Evolutionary conservation across 106 monocot genomes (phyloP).

Genomic region (Dendrobium catenatum): DNA sequence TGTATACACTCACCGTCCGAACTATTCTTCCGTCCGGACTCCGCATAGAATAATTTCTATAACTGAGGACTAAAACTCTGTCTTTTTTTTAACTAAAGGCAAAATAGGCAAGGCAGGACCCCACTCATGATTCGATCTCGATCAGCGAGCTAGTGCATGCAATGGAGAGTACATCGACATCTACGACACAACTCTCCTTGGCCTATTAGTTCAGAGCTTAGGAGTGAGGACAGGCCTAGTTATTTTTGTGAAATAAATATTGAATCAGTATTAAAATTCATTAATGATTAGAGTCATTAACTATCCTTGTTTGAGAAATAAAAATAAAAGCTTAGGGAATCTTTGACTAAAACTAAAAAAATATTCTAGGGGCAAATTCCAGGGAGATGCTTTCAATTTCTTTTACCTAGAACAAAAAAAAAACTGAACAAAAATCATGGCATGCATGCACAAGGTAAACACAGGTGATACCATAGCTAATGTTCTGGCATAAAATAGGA

Average conservation of each 20-base stretch:
- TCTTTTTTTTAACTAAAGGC: too few relatives aligned
- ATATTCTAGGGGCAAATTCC: neutral
- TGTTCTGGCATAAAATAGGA: neutral
- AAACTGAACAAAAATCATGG: neutral
- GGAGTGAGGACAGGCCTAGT: neutral
- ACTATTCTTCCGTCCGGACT: too few relatives aligned
- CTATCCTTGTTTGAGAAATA: neutral
- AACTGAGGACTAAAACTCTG: too few relatives aligned
- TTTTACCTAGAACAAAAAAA: neutral
- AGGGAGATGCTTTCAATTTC: neutral
- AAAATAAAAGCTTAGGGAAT: neutral
- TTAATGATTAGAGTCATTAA: neutral
- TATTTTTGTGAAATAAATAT: neutral
- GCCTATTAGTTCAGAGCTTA: neutral
- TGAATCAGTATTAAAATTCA: neutral
- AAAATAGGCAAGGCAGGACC: neutral
- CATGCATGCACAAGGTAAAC: neutral
- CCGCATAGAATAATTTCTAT: too few relatives aligned
- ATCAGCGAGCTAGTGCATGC: neutral
- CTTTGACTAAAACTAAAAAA: neutral
- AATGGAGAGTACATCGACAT: neutral
- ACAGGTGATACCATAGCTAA: neutral
- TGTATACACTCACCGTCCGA: too few relatives aligned
- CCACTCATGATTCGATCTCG: neutral
- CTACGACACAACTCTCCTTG: neutral